phyloP scores from a whole-genome alignment of 2,329 filamentous ascomycete species.

The Paecilomyces niveus region DNA sequence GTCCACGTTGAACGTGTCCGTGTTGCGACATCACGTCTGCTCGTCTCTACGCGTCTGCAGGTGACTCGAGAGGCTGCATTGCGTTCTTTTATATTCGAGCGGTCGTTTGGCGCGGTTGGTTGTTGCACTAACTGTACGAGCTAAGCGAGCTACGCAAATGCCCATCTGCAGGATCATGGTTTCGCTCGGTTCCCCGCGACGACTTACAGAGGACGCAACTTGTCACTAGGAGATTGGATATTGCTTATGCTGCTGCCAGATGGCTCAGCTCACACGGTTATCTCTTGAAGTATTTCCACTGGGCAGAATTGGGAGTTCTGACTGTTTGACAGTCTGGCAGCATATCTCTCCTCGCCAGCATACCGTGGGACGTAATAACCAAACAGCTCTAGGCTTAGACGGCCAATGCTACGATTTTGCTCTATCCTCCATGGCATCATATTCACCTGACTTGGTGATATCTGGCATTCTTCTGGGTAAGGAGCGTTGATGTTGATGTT shows the following conservation, averaged over 20 bases:
- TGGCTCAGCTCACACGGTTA: background rate
- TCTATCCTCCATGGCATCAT: background rate
- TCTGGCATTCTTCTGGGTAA: background rate
- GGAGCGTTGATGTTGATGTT: background rate
- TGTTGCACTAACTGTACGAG: background rate
- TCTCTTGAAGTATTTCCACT: background rate
- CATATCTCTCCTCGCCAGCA: background rate
- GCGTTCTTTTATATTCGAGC: background rate
- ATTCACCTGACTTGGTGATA: background rate
- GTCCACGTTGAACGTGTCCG: conserved; percentile 8
- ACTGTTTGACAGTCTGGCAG: background rate
- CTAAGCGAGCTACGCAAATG: background rate
- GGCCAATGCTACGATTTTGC: background rate
- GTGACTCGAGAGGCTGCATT: background rate
- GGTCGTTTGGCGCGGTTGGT: background rate
- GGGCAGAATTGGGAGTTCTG: background rate
- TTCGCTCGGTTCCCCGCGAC: background rate
- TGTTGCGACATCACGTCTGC: conserved; percentile 2
- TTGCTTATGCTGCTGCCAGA: background rate
- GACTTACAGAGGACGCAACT: background rate
- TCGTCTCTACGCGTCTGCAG: background rate
- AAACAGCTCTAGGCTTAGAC: background rate
- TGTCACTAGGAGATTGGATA: background rate
- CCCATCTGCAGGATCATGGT: background rate
- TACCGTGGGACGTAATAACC: background rate